Base-by-base conservation (phyloP, 768 basidiomycete genomes). In the Lactarius tabidus region DNA sequence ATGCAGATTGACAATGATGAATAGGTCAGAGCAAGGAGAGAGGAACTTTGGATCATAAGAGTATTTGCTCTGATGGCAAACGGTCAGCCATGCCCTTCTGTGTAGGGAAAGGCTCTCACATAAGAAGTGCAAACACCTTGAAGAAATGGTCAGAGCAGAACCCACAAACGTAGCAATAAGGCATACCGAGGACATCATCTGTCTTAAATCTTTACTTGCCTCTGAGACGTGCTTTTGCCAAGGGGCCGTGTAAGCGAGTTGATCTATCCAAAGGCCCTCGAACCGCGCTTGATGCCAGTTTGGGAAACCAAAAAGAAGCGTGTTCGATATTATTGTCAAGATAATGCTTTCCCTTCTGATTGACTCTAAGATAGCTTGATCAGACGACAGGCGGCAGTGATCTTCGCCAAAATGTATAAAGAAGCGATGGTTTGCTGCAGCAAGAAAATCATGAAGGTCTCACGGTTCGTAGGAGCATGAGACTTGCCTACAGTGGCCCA, bases 1-100 rank as follows among this genome's bases (percentile, higher is more conserved):
- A 54, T 38, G 41, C 57, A 66, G 20, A 66, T 10, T 6, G 62
- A 8, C 28, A 45, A 56, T 20, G 65, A 66, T 17, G 57, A 29
- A 9, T 66, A 54, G 29, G 35, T 59, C 51, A 66, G 36, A 6
- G n/a, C n/a, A 2, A 26, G 33, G 8, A 23, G 28, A 26, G 51
- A 26, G 18, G 51, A 17, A 1, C 31, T 45, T 29, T 38, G 61
- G 0, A 62, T 36, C 20, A 62, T 58, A 6, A 66, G 41, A 39
- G 38, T n/a, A 48, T 66, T 66, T 14, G 33, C 48, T 36, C 65
- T 66, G 14, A 23, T 48, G 6, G 3, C 45, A 48, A 26, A 51
- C 15, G 1, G 26, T 51, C n/a, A 51, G 48, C 23, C 23, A 23
- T 23, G 48, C 14, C n/a, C 48, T 26, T 28, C 14, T 26, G n/a